These are phyloP conservation scores for Eucommia ulmoides DNA, from an alignment of 257 asterid genomes.

Conservation along the genomic window DNA sequence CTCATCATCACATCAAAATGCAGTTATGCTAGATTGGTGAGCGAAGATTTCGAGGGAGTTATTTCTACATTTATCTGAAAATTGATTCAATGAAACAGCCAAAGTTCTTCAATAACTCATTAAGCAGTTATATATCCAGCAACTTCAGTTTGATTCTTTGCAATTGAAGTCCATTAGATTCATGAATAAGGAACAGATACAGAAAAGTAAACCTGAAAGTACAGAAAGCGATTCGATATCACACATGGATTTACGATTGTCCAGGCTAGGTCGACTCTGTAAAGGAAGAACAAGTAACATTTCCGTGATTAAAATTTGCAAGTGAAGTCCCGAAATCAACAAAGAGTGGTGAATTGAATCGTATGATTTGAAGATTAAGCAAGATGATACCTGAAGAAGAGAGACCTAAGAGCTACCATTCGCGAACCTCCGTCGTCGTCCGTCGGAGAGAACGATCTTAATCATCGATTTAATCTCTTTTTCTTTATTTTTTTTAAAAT, in stretches of 20 bases:
- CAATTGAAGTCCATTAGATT: not conserved
- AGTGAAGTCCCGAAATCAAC: not conserved
- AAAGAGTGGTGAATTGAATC: too few relatives aligned
- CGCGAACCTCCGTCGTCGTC: too few relatives aligned
- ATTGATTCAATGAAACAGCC: not conserved
- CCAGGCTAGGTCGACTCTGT: constrained; percentile 29
- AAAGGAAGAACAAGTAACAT: not conserved
- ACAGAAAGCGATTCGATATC: constrained; percentile 18
- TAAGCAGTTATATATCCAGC: not conserved
- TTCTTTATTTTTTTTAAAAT: too few relatives aligned
- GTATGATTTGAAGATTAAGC: too few relatives aligned
- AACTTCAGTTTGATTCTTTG: too few relatives aligned
- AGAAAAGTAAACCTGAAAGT: constrained; percentile 23
- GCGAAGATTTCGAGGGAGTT: not conserved
- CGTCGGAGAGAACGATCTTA: too few relatives aligned
- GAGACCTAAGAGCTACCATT: too few relatives aligned
- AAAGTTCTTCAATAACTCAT: not conserved
- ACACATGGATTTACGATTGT: constrained; percentile 12
- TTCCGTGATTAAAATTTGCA: not conserved
- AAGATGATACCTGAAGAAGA: too few relatives aligned
- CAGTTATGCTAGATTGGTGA: not conserved
- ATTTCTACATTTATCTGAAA: not conserved
- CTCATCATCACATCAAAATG: not conserved
- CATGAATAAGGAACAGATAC: not conserved
- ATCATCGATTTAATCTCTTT: too few relatives aligned